phyloP scores from a whole-genome alignment of 306 rosid species.

The Medicago arabica region DNA sequence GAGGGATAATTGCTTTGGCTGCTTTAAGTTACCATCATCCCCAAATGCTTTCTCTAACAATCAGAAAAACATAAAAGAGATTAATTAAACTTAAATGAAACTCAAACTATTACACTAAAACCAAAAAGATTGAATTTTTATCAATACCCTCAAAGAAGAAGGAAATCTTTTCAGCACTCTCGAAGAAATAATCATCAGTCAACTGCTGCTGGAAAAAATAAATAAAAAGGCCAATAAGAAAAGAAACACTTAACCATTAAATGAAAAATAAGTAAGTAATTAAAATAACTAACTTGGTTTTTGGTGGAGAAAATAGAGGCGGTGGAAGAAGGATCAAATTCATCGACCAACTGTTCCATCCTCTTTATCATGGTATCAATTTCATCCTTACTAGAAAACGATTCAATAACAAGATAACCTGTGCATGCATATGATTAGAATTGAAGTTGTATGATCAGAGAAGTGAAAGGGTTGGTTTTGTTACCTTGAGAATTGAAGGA shows the following conservation, averaged over 20 bases:
- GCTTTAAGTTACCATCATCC: conserved; percentile 82
- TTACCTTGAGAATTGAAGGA: conserved; percentile 76
- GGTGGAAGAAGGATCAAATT: conserved; percentile 76
- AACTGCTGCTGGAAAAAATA: conserved; percentile 48
- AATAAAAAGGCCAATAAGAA: not conserved
- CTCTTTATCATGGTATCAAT: conserved; percentile 70
- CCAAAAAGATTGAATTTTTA: conserved; percentile 11
- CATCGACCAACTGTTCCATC: conserved; percentile 75
- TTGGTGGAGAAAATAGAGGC: conserved; percentile 88
- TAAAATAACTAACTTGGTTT: conserved; percentile 64
- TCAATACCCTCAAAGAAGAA: conserved; percentile 85
- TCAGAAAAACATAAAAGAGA: conserved; percentile 31
- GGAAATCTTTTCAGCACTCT: conserved; percentile 79
- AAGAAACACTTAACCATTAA: not conserved
- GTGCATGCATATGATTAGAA: not conserved
- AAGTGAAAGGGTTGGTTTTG: not conserved
- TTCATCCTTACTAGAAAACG: conserved; percentile 66
- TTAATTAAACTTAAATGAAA: conserved; percentile 1
- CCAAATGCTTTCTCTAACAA: conserved; percentile 89
- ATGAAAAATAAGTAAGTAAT: not conserved
- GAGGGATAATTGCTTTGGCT: conserved; percentile 80
- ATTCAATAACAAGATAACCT: conserved; percentile 87
- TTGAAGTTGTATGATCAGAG: not conserved
- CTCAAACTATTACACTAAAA: not conserved
- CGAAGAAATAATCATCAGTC: conserved; percentile 77